These are phyloP conservation scores for Penicillium sp. DNA, from an alignment of 2,329 filamentous ascomycete species.

Conservation along the genomic window DNA sequence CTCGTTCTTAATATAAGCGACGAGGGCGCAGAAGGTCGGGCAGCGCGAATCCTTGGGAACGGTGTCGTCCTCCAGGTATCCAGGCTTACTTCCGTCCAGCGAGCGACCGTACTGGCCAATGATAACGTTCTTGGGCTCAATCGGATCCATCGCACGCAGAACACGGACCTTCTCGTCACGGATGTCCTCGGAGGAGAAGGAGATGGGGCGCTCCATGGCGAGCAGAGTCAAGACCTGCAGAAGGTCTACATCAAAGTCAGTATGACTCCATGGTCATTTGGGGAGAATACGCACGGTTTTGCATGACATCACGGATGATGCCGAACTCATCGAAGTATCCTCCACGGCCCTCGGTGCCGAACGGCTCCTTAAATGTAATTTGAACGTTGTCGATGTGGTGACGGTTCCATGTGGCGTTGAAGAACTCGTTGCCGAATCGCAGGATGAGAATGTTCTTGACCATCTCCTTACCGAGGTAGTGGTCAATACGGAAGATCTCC, in stretches of 20 bases:
- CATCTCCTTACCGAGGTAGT: conserved; percentile 99
- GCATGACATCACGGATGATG: conserved; percentile 99
- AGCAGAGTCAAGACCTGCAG: conserved; percentile 93
- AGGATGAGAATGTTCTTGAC: conserved; percentile 99
- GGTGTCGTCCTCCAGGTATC: conserved; percentile 98
- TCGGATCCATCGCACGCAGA: conserved; percentile 83
- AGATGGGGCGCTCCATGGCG: conserved; percentile 97
- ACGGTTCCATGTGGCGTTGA: conserved; percentile 97
- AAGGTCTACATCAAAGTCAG: conserved; percentile 53
- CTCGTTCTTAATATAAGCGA: conserved; percentile 99
- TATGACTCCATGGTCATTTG: conserved; percentile 8
- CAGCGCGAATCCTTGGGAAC: conserved; percentile 96
- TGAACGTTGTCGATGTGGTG: conserved; percentile 99
- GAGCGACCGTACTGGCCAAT: conserved; percentile 98
- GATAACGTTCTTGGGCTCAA: conserved; percentile 99
- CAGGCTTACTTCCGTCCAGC: conserved; percentile 89
- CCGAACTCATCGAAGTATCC: conserved; percentile 99
- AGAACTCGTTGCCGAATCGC: conserved; percentile 97
- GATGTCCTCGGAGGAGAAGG: conserved; percentile 96
- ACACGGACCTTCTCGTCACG: conserved; percentile 97
- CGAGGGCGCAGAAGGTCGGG: conserved; percentile 95
- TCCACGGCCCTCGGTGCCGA: conserved; percentile 94
- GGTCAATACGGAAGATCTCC: conserved; percentile 97
- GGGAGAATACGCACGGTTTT: conserved; percentile 64
- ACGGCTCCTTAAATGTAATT: conserved; percentile 99